Percentiles rank a stretch among this genome's conserved stretches.
These are phyloP conservation scores for Dipteronia sinensis DNA, from an alignment of 345 rosid species.

Conservation along the genomic window DNA sequence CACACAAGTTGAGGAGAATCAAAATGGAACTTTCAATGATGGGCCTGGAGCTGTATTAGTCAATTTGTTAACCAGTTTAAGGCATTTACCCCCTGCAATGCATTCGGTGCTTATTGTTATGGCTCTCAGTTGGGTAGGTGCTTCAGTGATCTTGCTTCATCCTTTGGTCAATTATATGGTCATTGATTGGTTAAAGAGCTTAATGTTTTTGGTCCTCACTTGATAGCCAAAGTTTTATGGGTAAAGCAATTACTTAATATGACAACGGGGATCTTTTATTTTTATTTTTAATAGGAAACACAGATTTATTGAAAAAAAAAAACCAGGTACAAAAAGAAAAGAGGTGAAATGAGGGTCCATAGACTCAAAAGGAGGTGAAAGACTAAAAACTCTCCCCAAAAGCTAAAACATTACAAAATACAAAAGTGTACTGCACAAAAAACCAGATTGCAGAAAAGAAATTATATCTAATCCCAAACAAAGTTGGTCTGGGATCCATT, in stretches of 20 bases:
- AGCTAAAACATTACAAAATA: not conserved
- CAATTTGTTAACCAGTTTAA: conserved; percentile 88
- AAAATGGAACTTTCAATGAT: conserved; percentile 56
- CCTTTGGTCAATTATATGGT: not conserved
- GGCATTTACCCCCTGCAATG: conserved; percentile 95
- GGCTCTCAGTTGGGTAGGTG: conserved; percentile 96
- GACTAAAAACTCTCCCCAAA: not conserved
- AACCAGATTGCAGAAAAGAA: not conserved
- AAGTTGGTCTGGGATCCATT: not conserved
- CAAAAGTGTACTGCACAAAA: not conserved
- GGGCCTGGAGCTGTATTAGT: conserved; percentile 94
- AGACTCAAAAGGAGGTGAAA: not conserved
- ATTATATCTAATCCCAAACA: not conserved
- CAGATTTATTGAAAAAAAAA: not conserved
- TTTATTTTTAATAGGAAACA: not conserved
- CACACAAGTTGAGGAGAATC: conserved; percentile 39
- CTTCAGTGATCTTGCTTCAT: conserved; percentile 8
- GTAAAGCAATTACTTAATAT: not conserved
- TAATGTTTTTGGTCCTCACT: not conserved
- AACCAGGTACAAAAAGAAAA: not conserved
- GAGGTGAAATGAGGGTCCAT: not conserved
- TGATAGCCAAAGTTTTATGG: not conserved
- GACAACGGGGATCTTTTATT: not conserved
- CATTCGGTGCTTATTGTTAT: conserved; percentile 87
- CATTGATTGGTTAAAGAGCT: not conserved